Conservation (phyloP, 257 asterid genomes). For the Solanum piurae region DNA sequence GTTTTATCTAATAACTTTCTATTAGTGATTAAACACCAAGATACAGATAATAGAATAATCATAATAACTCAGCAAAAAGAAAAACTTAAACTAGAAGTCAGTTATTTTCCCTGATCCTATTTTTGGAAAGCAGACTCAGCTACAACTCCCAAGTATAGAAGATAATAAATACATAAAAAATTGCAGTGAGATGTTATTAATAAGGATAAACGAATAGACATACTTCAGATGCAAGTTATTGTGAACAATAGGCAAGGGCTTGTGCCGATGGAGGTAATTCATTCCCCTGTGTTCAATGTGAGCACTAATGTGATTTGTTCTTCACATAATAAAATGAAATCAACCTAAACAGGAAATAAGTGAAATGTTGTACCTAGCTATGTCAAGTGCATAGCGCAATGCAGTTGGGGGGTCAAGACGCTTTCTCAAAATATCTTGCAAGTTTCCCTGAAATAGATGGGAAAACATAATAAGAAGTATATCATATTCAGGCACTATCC, state of each 20-base stretch:
- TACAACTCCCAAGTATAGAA: neutral
- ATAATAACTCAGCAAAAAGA: neutral
- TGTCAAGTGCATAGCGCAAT: slow-evolving; percentile 53
- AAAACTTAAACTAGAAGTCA: neutral
- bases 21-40: neutral
- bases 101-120: neutral
- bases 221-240: slow-evolving; percentile 40
- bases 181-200: neutral
- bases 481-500: neutral
- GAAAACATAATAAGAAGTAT: neutral
- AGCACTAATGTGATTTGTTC: neutral
- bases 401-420: slow-evolving; percentile 44
- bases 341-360: neutral
- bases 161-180: neutral
- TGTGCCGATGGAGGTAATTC: slow-evolving; percentile 63
- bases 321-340: neutral
- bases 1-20: neutral
- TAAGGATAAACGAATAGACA: neutral
- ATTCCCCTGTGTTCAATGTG: slow-evolving; percentile 36
- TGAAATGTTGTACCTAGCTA: slow-evolving; percentile 34
- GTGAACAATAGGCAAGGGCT: slow-evolving; percentile 55
- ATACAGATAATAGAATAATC: neutral
- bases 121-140: neutral
- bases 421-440: slow-evolving; percentile 34
- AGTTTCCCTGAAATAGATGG: slow-evolving; percentile 28